phyloP scores from a whole-genome alignment of 306 rosid species.

The Cotoneaster glaucophyllus region DNA sequence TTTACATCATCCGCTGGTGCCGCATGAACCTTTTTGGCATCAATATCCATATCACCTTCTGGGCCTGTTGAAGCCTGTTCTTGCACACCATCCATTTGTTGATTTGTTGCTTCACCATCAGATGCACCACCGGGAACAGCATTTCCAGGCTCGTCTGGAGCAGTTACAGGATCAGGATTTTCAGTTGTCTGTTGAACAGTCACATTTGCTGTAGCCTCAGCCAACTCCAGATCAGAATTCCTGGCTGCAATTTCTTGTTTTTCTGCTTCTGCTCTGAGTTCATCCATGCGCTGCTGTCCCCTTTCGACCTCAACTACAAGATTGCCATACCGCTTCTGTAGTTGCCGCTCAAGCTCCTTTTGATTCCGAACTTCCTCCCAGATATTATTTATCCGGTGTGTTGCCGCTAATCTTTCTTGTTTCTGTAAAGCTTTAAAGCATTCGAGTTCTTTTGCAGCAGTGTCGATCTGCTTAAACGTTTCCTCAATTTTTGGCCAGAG shows the following conservation, averaged over 20 bases:
- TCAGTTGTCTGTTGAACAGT: constrained; percentile 20
- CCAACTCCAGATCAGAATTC: constrained; percentile 30
- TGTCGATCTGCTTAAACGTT: constrained; percentile 77
- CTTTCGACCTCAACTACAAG: constrained; percentile 51
- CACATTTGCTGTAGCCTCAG: constrained; percentile 31
- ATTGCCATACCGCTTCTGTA: constrained; percentile 68
- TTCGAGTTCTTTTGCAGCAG: constrained; percentile 84
- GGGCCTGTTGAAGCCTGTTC: constrained; percentile 18
- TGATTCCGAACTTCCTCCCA: constrained; percentile 81
- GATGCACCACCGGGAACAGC: constrained; percentile 16
- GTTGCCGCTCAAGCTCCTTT: constrained; percentile 70
- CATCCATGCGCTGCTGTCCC: constrained; percentile 38
- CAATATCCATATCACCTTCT: constrained; percentile 25
- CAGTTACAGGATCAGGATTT: constrained; percentile 10
- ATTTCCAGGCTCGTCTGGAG: constrained; percentile 31
- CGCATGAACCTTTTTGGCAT: constrained; percentile 14
- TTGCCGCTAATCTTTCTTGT: constrained; percentile 78
- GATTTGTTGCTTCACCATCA: constrained; percentile 25
- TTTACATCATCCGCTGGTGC: constrained; percentile 7
- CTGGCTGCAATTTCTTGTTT: constrained; percentile 40
- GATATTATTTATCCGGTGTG: constrained; percentile 62
- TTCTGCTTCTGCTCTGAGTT: constrained; percentile 37
- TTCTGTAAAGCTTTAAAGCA: constrained; percentile 78
- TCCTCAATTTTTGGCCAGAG: constrained; percentile 88
- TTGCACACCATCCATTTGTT: constrained; percentile 18